Conservation (phyloP, 2,329 filamentous ascomycete species). For the Cordyceps cicadae region DNA sequence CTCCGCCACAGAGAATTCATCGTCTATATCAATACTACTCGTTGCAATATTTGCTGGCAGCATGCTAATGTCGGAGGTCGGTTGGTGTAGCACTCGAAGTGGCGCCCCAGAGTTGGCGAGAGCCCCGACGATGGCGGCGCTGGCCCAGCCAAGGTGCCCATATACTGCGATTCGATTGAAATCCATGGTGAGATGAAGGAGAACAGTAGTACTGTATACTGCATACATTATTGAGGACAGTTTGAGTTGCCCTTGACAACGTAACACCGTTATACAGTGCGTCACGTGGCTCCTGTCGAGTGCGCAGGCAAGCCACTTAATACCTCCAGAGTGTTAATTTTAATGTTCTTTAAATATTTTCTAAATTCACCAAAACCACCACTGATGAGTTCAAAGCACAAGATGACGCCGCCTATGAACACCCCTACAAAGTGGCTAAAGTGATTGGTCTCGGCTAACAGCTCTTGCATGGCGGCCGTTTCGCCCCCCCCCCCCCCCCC, state of each 20-base stretch:
- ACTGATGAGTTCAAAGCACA: too few relatives aligned
- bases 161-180: slow-evolving; percentile 6
- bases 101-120: background rate
- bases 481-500: too few relatives aligned
- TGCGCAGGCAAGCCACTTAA: background rate
- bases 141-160: background rate
- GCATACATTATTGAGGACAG: background rate
- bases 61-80: background rate
- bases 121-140: background rate
- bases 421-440: too few relatives aligned
- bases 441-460: too few relatives aligned
- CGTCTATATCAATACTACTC: background rate
- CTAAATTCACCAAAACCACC: too few relatives aligned
- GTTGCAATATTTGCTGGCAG: background rate
- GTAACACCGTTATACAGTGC: background rate
- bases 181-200: background rate
- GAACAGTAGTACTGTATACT: background rate
- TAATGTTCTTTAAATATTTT: background rate
- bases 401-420: too few relatives aligned
- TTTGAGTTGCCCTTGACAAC: background rate
- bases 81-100: background rate
- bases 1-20: background rate
- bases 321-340: background rate
- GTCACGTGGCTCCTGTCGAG: background rate
- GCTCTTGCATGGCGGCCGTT: too few relatives aligned